Evolutionary conservation across 169 alveolate genomes (phyloP).

Genomic region (Eimeria sp.): DNA sequence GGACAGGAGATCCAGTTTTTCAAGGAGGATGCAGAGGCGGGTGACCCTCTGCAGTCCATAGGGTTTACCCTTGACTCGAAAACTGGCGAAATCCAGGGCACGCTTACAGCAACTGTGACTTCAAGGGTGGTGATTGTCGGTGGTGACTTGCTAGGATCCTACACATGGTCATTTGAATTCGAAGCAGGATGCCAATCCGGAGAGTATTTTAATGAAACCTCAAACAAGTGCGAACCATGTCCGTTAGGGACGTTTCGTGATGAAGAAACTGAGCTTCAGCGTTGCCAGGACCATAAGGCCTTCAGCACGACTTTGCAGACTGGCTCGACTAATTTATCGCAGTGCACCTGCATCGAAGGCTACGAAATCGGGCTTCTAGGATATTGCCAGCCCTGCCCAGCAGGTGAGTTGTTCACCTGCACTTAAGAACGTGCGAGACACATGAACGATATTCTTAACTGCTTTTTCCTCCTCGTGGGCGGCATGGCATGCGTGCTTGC

Average conservation of each 20-base stretch:
- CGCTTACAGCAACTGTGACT: conserved; percentile 70
- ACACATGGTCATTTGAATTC: conserved; percentile 73
- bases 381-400: conserved; percentile 77
- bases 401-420: conserved; percentile 29
- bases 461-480: background rate
- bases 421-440: background rate
- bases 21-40: conserved; percentile 67
- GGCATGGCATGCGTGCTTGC: background rate
- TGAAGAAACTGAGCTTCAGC: conserved; percentile 75
- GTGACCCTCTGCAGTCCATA: conserved; percentile 52
- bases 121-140: conserved; percentile 71
- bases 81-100: conserved; percentile 75
- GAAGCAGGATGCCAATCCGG: conserved; percentile 83
- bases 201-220: conserved; percentile 55
- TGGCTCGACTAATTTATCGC: conserved; percentile 80
- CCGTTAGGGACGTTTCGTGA: conserved; percentile 83
- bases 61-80: conserved; percentile 76
- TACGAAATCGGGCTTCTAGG: conserved; percentile 79
- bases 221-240: conserved; percentile 76
- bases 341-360: conserved; percentile 80
- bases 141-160: conserved; percentile 74
- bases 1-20: conserved; percentile 79
- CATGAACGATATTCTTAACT: background rate
- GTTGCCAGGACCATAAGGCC: conserved; percentile 72
- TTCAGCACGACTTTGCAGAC: conserved; percentile 76